phyloP scores from a whole-genome alignment of 495 filamentous ascomycete genomes.

The Staphylotrichum tortipilum region DNA sequence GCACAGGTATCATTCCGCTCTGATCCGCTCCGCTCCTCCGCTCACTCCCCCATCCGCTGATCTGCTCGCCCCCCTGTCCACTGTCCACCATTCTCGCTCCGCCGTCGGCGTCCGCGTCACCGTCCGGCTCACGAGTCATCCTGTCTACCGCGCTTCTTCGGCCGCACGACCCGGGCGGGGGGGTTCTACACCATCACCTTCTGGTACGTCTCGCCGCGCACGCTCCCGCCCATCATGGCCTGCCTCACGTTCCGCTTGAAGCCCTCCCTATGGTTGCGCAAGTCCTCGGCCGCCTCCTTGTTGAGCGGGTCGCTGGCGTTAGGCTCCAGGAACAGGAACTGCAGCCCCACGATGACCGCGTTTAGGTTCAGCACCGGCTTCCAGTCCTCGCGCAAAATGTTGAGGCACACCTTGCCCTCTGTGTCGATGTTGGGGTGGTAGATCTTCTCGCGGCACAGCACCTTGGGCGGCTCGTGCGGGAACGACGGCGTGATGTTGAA shows the following conservation, averaged over 20 bases:
- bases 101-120: neutral
- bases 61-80: neutral
- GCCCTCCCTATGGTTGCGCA: conserved; percentile 68
- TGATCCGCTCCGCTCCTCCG: neutral
- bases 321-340: conserved; percentile 97
- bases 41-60: neutral
- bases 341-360: conserved; percentile 90
- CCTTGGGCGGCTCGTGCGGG: conserved; percentile 95
- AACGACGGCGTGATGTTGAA: conserved; percentile 92
- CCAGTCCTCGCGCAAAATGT: conserved; percentile 97
- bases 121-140: no score
- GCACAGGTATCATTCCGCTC: conserved; percentile 4
- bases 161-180: neutral
- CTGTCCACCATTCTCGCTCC: neutral
- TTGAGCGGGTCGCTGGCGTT: conserved; percentile 96
- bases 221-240: conserved; percentile 73
- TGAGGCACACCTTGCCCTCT: conserved; percentile 95
- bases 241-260: conserved; percentile 86
- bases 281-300: conserved; percentile 92
- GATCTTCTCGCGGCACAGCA: conserved; percentile 96
- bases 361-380: conserved; percentile 96
- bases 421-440: conserved; percentile 99
- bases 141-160: no score
- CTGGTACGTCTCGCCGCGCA: conserved; percentile 66
- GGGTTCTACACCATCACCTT: conserved; percentile 45